These are phyloP conservation scores for Inosperma sp. DNA, from an alignment of 768 basidiomycete species.

Conservation along the genomic window DNA sequence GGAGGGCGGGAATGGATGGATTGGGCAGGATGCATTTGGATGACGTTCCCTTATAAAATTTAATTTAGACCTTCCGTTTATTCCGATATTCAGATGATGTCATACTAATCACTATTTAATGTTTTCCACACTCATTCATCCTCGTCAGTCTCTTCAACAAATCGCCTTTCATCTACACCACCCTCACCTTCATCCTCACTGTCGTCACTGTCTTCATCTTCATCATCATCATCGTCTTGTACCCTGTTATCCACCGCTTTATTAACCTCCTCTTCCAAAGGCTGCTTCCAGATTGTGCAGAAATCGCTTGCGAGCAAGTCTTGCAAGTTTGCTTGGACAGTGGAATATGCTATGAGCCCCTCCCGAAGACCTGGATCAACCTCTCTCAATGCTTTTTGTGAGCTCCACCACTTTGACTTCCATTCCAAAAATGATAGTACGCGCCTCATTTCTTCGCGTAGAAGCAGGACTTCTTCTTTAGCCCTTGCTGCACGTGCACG, in stretches of 20 bases:
- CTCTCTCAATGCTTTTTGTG: background rate
- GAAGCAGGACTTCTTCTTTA: constrained; percentile 15
- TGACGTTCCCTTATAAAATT: background rate
- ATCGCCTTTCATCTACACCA: no score
- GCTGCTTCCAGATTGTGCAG: background rate
- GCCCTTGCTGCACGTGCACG: constrained; percentile 2
- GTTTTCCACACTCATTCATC: no score
- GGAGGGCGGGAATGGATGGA: no score
- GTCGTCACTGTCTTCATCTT: no score
- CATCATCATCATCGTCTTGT: background rate
- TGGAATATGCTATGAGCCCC: background rate
- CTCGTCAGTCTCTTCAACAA: no score
- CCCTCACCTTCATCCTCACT: no score
- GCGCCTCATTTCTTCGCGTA: constrained; percentile 20
- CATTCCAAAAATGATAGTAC: constrained; percentile 13
- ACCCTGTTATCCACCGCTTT: background rate
- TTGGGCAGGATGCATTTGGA: no score
- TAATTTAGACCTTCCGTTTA: no score
- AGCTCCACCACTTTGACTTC: no score
- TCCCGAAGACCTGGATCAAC: background rate
- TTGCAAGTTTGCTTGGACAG: background rate
- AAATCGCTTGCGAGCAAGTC: background rate
- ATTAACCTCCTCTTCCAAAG: background rate
- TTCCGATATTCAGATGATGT: no score
- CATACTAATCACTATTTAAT: no score